Conservation (phyloP, 257 asterid genomes). For the Galeopsis tetrahit region DNA sequence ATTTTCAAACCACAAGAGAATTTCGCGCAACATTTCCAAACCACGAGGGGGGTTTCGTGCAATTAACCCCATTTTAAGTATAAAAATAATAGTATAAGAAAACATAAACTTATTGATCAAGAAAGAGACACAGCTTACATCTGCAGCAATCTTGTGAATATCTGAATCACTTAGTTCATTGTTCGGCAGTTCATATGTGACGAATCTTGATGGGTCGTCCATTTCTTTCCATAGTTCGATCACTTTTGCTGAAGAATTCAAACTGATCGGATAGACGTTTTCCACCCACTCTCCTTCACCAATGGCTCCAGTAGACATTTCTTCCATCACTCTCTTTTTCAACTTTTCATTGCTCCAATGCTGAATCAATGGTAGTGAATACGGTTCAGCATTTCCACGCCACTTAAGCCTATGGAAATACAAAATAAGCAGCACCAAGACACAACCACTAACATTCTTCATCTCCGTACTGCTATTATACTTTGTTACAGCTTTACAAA, state of each 20-base stretch:
- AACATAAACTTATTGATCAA: not conserved
- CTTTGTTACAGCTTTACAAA: slow-evolving; percentile 8
- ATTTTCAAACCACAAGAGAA: no score
- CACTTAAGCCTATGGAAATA: slow-evolving; percentile 6
- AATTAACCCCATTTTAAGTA: no score
- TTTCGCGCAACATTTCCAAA: no score
- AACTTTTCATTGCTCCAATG: not conserved
- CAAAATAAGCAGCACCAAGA: not conserved
- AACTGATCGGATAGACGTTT: not conserved
- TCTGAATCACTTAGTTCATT: not conserved
- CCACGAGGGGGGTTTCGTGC: no score
- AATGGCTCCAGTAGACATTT: not conserved
- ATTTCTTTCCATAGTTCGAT: not conserved
- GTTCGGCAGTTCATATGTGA: not conserved
- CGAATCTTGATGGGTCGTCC: not conserved
- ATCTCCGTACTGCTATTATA: not conserved
- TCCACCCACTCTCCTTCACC: not conserved
- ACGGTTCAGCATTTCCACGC: not conserved
- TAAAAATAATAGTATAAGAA: not conserved
- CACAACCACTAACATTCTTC: slow-evolving; percentile 14
- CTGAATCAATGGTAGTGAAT: not conserved
- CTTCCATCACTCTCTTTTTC: not conserved
- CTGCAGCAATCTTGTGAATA: not conserved
- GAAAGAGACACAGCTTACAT: not conserved
- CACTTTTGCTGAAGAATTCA: not conserved